Evolutionary conservation across 495 filamentous ascomycete species (phyloP).

Genomic region (Filosporella fistucella): DNA sequence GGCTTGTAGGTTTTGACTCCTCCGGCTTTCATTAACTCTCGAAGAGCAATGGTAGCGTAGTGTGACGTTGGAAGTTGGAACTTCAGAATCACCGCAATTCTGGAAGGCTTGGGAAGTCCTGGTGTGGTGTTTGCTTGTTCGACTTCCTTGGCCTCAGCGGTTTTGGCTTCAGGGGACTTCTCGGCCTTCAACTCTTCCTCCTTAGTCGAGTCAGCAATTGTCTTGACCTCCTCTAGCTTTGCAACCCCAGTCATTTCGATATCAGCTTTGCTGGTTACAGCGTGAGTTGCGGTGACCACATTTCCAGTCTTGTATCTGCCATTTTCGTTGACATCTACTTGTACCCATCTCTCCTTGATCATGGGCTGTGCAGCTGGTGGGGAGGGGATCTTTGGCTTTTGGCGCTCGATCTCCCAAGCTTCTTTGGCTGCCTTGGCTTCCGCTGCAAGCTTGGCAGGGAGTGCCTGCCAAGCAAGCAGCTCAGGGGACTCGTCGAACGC

Average conservation of each 20-base stretch:
- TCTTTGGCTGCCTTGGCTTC: constrained; percentile 10
- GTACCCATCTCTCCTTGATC: constrained; percentile 16
- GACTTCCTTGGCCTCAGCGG: background rate
- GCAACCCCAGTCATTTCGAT: no score
- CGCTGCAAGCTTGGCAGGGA: constrained; percentile 9
- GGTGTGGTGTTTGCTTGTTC: background rate
- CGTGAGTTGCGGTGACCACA: no score
- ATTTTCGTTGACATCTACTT: no score
- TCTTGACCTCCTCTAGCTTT: no score
- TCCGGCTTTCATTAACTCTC: constrained; percentile 73
- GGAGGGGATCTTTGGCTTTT: background rate
- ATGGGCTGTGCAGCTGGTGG: constrained; percentile 5
- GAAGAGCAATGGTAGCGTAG: constrained; percentile 91
- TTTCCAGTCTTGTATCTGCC: no score
- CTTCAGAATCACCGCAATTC: constrained; percentile 79
- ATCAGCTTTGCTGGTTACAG: no score
- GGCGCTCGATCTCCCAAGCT: constrained; percentile 10
- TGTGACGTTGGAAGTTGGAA: constrained; percentile 81
- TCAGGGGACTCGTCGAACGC: background rate
- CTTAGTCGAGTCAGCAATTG: background rate
- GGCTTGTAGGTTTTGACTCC: constrained; percentile 59
- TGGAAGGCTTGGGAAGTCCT: constrained; percentile 27
- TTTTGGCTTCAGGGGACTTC: background rate
- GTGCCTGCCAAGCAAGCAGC: constrained; percentile 14
- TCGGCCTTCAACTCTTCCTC: background rate